phyloP scores from a whole-genome alignment of 2,329 filamentous ascomycete genomes.

The Hymenoscyphus fraxineus region DNA sequence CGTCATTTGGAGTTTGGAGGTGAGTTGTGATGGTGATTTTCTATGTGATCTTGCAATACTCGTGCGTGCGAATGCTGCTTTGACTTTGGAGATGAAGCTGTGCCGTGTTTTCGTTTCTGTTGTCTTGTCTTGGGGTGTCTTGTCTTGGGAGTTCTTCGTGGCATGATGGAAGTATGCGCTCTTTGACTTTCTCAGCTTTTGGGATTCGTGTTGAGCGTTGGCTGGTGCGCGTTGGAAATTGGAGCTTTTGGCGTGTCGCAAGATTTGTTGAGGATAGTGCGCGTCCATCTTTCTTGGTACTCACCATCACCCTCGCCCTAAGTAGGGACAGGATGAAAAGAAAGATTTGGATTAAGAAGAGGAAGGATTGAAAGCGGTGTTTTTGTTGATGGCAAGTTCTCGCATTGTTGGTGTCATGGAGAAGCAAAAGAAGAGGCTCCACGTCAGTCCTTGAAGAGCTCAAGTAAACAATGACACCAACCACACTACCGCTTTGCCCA shows the following conservation, averaged over 20 bases:
- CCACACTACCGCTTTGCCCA: no score
- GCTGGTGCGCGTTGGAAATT: not conserved
- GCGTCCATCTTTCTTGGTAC: not conserved
- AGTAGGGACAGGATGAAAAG: no score
- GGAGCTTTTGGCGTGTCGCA: not conserved
- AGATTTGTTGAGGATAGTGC: not conserved
- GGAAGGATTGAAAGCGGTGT: no score
- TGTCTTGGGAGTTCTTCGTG: not conserved
- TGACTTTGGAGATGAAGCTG: not conserved
- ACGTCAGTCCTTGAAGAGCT: no score
- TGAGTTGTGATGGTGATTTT: not conserved
- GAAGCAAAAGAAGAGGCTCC: no score
- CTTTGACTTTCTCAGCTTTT: no score
- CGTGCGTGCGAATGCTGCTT: not conserved
- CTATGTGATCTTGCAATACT: not conserved
- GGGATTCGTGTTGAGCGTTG: not conserved
- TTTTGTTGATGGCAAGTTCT: no score
- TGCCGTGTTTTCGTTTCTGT: not conserved
- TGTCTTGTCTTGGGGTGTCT: not conserved
- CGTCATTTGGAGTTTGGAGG: not conserved
- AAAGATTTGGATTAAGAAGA: no score
- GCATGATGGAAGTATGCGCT: not conserved
- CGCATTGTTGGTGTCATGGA: no score
- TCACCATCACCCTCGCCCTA: no score
- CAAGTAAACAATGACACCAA: no score